Evolutionary conservation across 768 basidiomycete genomes (phyloP).

Genomic region (Cytidiella melzeri): DNA sequence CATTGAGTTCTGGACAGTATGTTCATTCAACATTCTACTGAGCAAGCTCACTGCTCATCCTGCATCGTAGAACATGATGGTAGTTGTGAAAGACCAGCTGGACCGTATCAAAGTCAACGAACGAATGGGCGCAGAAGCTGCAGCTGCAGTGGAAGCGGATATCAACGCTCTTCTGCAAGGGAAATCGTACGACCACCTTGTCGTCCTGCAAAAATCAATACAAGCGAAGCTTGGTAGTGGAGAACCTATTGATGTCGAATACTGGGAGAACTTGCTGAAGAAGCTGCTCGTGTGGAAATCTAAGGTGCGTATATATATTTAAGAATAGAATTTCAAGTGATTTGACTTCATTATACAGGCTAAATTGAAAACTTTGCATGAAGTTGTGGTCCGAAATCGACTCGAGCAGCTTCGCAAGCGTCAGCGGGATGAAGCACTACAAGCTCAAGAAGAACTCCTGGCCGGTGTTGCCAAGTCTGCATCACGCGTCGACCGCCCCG

Average conservation of each 20-base stretch:
- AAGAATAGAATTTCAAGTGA: slow-evolving; percentile 2
- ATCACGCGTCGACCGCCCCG: slow-evolving; percentile 38
- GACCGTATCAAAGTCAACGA: slow-evolving; percentile 64
- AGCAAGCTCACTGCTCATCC: slow-evolving; percentile 1
- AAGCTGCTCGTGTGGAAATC: slow-evolving; percentile 96
- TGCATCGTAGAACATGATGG: slow-evolving; percentile 84
- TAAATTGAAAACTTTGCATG: slow-evolving; percentile 86
- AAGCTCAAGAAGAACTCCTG: slow-evolving; percentile 86
- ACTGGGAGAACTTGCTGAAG: slow-evolving; percentile 92
- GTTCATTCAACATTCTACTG: too few species aligned
- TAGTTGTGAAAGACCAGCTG: slow-evolving; percentile 87
- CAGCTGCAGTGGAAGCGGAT: slow-evolving; percentile 79
- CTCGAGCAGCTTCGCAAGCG: slow-evolving; percentile 93
- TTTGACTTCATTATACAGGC: slow-evolving; percentile 42
- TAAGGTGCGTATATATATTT: slow-evolving; percentile 47
- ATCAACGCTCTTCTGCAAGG: slow-evolving; percentile 76
- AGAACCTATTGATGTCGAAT: slow-evolving; percentile 94
- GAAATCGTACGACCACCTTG: slow-evolving; percentile 82
- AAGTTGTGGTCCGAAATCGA: slow-evolving; percentile 94
- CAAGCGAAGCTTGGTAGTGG: slow-evolving; percentile 86
- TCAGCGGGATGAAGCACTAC: slow-evolving; percentile 92
- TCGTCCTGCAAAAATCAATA: slow-evolving; percentile 76
- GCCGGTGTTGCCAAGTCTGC: slow-evolving; percentile 69
- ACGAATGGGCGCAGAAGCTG: slow-evolving; percentile 61
- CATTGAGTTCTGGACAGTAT: slow-evolving; percentile 96